These are phyloP conservation scores for Phascolomyces articulosus DNA, from an alignment of 371 early-diverging fungal genomes.

Conservation along the genomic window DNA sequence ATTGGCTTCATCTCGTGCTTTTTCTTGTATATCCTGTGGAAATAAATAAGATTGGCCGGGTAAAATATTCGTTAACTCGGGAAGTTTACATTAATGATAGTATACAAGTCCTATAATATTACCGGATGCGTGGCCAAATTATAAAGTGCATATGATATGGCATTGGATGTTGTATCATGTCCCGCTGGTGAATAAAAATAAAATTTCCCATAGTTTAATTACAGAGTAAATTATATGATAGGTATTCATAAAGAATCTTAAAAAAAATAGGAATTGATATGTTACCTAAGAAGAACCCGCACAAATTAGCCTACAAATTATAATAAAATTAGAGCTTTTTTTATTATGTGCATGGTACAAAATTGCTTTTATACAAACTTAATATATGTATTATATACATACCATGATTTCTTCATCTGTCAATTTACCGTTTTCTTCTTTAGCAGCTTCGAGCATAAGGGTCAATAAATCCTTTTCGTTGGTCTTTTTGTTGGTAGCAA, in stretches of 20 bases:
- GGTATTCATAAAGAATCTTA: background rate
- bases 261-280: too few species aligned
- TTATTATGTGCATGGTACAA: background rate
- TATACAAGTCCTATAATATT: too few species aligned
- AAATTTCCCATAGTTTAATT: too few species aligned
- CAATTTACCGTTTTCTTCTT: slow-evolving; percentile 26
- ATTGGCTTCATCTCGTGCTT: slow-evolving; percentile 50
- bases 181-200: slow-evolving; percentile 33
- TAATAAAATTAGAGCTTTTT: too few species aligned
- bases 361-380: too few species aligned
- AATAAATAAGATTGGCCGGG: too few species aligned
- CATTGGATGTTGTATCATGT: slow-evolving; percentile 52
- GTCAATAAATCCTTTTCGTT: slow-evolving; percentile 53
- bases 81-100: too few species aligned
- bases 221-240: background rate
- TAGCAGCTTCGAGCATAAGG: slow-evolving; percentile 54
- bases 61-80: too few species aligned
- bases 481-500: slow-evolving; percentile 8
- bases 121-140: slow-evolving; percentile 29
- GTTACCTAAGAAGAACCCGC: slow-evolving; percentile 18
- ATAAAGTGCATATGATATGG: slow-evolving; percentile 25
- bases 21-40: slow-evolving; percentile 40
- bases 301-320: slow-evolving; percentile 21
- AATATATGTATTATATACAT: background rate
- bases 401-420: slow-evolving; percentile 39